Evolutionary conservation across 371 early-diverging fungal genomes (phyloP).

Genomic region (Circinella minor): DNA sequence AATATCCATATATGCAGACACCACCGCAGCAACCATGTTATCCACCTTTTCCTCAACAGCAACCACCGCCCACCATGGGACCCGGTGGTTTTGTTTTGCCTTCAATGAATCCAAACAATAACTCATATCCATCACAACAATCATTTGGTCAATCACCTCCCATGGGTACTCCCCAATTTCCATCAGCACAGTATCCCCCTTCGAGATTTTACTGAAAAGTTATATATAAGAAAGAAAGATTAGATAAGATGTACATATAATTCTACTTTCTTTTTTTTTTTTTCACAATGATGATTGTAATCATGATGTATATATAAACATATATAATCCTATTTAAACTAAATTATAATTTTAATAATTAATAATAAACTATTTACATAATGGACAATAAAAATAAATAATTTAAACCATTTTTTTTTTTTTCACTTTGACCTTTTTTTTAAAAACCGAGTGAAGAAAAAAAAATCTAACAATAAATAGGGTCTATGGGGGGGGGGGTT

Average conservation of each 20-base stretch:
- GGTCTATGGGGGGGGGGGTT: too few species aligned
- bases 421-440: too few species aligned
- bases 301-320: slow-evolving; percentile 3
- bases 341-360: background rate
- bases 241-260: background rate
- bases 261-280: background rate
- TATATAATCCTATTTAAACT: background rate
- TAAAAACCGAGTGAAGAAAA: too few species aligned
- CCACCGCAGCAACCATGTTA: background rate
- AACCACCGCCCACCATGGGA: background rate
- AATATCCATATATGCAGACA: too few species aligned
- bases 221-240: background rate
- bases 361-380: background rate
- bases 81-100: slow-evolving; percentile 1
- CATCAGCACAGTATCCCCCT: background rate
- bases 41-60: background rate
- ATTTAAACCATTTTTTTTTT: too few species aligned
- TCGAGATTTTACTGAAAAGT: background rate
- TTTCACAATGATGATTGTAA: background rate
- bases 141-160: background rate
- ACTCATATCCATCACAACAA: background rate
- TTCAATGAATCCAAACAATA: slow-evolving; percentile 3
- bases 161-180: background rate
- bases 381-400: background rate
- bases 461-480: too few species aligned